Evolutionary conservation across 208 protist genomes (phyloP), one percentile per base, ranked within the genome.

Genomic region (Acanthamoeba sp.): DNA sequence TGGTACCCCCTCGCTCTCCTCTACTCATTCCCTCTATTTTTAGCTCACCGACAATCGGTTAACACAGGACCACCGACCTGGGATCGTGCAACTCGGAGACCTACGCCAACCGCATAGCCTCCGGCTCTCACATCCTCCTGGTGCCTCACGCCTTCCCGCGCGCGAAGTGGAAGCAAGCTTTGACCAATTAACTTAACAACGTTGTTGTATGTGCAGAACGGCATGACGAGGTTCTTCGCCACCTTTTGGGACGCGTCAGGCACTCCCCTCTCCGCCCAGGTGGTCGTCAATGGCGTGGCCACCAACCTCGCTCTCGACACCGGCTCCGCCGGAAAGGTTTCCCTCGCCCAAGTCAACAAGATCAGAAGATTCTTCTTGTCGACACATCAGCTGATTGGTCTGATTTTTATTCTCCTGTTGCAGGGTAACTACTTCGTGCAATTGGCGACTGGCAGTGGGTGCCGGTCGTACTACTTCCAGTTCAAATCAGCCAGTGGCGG

Each of bases 391-490:
- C 16, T 62, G 27, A 2, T 24, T 24, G 4, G 18, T 32, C 20
- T 24, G 59, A 66, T 34, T 14, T 66, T 34, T 27, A 10, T 48
- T 48, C 42, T 57, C 9, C 7, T 57, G 20, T 45, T 78, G 38
- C 69, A 78, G 69, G 69, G 69, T 16, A 78, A 78, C 69, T 78
- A 78, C 69, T 38, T n/a, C 22, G 69, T 24, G 34, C 14, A 36
- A 12, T 14, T 42, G 36, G 4, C 69, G 24, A 36, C 69, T 5
- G 38, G 69, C 32, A 78, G 16, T 1, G 69, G 34, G 5, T 78
- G 69, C 34, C 3, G 69, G n/a, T 78, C 69, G 36, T 78, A 78
- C 38, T 78, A 48, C 69, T 78, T 78, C 69, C 69, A 78, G 69
- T 78, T 78, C 69, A 78, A 1, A 34, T 78, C 69, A 6, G 69